A percentile compares a stretch with the other conserved stretches of the same genome.
Conservation (phyloP, 768 basidiomycete genomes). For the Tephrocybe sp. region DNA sequence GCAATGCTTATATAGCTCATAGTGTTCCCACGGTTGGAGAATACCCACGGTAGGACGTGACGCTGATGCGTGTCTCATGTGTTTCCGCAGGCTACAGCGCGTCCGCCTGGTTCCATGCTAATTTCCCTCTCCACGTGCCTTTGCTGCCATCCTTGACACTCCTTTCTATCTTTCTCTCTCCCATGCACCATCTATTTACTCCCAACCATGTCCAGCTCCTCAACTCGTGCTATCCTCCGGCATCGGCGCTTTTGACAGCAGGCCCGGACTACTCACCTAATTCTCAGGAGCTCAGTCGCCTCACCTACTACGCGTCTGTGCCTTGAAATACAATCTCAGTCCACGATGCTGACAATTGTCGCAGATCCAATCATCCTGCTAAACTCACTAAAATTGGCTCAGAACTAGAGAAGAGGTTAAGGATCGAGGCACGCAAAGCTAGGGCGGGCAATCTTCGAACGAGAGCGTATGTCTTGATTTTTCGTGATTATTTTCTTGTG, state of each 20-base stretch:
- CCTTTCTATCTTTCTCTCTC: slow-evolving; percentile 11
- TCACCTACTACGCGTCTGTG: slow-evolving; percentile 78
- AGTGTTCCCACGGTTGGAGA: slow-evolving; percentile 9
- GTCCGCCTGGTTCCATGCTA: slow-evolving; percentile 8
- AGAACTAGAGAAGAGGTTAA: slow-evolving; percentile 77
- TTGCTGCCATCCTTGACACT: slow-evolving; percentile 15
- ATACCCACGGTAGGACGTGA: slow-evolving; percentile 15
- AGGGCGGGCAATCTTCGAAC: slow-evolving; percentile 73
- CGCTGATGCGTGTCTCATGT: slow-evolving; percentile 6
- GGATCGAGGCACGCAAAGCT: slow-evolving; percentile 64
- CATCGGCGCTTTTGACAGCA: slow-evolving; percentile 69
- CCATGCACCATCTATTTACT: slow-evolving; percentile 74
- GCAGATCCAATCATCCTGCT: slow-evolving; percentile 71
- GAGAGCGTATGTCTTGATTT: slow-evolving; percentile 62
- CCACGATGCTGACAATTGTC: neutral
- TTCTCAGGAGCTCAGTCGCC: slow-evolving; percentile 78
- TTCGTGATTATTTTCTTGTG: slow-evolving; percentile 3
- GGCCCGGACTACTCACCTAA: slow-evolving; percentile 81
- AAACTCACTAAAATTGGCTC: slow-evolving; percentile 76
- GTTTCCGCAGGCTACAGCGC: slow-evolving; percentile 1
- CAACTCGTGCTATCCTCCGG: slow-evolving; percentile 83
- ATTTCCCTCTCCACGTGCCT: slow-evolving; percentile 1
- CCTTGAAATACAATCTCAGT: neutral
- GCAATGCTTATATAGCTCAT: neutral
- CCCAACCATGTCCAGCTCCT: slow-evolving; percentile 84